Evolutionary conservation across 306 rosid genomes (phyloP).

Genomic region (Echinosophora koreensis): DNA sequence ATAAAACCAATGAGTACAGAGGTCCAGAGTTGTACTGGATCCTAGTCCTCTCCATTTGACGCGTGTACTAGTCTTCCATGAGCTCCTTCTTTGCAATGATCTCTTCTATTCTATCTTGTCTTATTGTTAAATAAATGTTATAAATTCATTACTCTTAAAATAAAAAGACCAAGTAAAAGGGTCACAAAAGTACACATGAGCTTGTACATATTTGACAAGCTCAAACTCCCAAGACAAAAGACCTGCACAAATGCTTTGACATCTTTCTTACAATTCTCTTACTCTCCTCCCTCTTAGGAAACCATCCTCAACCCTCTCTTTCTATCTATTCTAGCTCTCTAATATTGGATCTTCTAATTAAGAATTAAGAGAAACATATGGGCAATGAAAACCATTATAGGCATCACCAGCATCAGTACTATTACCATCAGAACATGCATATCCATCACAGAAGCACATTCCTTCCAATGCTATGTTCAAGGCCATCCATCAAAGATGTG

Average conservation of each 20-base stretch:
- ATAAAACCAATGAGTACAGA: constrained; percentile 34
- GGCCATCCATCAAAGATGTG: constrained; percentile 71
- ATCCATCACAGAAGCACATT: constrained; percentile 58
- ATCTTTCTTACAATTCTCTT: constrained; percentile 10
- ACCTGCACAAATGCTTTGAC: constrained; percentile 36
- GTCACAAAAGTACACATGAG: constrained; percentile 33
- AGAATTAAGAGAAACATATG: constrained; percentile 45
- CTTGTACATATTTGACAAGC: constrained; percentile 59
- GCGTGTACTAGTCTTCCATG: constrained; percentile 30
- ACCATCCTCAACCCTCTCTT: constrained; percentile 14
- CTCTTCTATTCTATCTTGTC: constrained; percentile 35
- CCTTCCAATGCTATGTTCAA: constrained; percentile 89
- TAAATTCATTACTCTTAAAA: background rate
- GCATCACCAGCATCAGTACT: constrained; percentile 36
- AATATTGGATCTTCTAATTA: background rate
- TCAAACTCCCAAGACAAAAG: constrained; percentile 44
- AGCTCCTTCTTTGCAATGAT: constrained; percentile 40
- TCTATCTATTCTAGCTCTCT: constrained; percentile 17
- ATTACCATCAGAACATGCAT: constrained; percentile 34
- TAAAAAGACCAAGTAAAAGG: constrained; percentile 22
- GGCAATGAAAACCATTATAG: constrained; percentile 49
- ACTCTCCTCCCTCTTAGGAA: constrained; percentile 1
- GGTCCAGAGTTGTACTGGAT: constrained; percentile 26
- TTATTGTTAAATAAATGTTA: background rate
- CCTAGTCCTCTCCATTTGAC: constrained; percentile 40